phyloP scores from a whole-genome alignment of 192 early-diverging fungal species.

The Lobosporangium transversale region DNA sequence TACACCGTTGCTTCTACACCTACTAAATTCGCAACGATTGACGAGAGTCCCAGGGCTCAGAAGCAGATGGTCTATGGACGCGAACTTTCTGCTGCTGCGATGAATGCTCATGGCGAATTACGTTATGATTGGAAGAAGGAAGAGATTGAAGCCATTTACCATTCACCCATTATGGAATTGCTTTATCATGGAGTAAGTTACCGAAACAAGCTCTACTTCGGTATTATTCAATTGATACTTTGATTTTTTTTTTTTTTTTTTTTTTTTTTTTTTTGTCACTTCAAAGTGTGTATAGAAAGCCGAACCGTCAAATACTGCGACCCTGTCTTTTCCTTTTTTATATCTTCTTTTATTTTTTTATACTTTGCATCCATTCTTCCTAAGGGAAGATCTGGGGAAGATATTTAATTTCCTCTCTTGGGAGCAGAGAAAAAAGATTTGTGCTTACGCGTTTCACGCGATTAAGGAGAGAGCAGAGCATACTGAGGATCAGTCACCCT shows the following conservation, averaged over 20 bases:
- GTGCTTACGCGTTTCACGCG: too few relatives aligned
- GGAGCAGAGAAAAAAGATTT: too few relatives aligned
- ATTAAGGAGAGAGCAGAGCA: too few relatives aligned
- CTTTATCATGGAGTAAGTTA: constrained; percentile 75
- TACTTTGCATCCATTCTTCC: background rate
- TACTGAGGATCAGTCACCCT: background rate
- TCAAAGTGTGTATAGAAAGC: constrained; percentile 47
- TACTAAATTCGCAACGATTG: constrained; percentile 58
- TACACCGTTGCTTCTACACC: constrained; percentile 56
- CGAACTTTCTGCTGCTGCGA: constrained; percentile 57
- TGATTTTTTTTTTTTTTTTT: too few relatives aligned
- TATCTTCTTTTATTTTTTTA: background rate
- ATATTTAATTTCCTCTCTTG: too few relatives aligned
- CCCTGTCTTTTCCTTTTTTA: too few relatives aligned
- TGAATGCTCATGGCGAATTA: constrained; percentile 57
- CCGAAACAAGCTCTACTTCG: background rate
- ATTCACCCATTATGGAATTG: constrained; percentile 80
- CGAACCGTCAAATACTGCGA: constrained; percentile 36
- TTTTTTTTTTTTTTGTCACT: constrained; percentile 40
- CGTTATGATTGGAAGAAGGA: constrained; percentile 79
- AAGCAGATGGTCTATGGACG: constrained; percentile 43
- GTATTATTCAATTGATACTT: background rate
- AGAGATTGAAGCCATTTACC: constrained; percentile 79
- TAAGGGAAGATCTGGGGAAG: too few relatives aligned
- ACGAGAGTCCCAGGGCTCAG: constrained; percentile 43